Percentiles rank a stretch among this genome's conserved stretches.
phyloP scores from a whole-genome alignment of 495 filamentous ascomycete genomes.

The Coniosporium apollinis region DNA sequence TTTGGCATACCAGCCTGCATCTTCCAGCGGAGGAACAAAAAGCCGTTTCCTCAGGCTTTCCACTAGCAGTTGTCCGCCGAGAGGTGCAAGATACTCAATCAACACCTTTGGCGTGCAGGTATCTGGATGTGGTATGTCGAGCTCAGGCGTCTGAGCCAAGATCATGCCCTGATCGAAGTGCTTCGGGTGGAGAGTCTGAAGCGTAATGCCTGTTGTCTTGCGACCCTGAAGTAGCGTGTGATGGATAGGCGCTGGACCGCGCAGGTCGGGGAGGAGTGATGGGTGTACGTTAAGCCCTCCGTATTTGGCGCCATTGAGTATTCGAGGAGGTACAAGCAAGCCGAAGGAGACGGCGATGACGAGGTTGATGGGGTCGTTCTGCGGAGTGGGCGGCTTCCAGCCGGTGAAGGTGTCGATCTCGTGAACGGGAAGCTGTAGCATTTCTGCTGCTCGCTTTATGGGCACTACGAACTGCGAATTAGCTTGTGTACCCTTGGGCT shows the following conservation, averaged over 20 bases:
- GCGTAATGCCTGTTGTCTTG: constrained; percentile 47
- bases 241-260: constrained; percentile 50
- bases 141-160: constrained; percentile 45
- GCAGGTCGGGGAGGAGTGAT: constrained; percentile 75
- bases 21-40: constrained; percentile 45
- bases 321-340: constrained; percentile 62
- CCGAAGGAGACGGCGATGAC: constrained; percentile 95
- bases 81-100: constrained; percentile 25
- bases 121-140: constrained; percentile 34
- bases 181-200: constrained; percentile 67
- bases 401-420: constrained; percentile 60
- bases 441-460: constrained; percentile 45
- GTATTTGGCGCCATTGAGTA: constrained; percentile 52
- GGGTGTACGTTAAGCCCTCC: constrained; percentile 91
- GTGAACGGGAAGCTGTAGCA: constrained; percentile 50
- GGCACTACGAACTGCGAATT: constrained; percentile 39
- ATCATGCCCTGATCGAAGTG: constrained; percentile 65
- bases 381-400: constrained; percentile 43
- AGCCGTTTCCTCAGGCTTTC: constrained; percentile 27
- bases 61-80: constrained; percentile 18
- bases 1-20: constrained; percentile 21
- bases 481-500: constrained; percentile 4
- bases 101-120: constrained; percentile 18
- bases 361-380: constrained; percentile 49
- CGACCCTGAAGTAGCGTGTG: constrained; percentile 50